Conservation (phyloP, 129 eudicot genomes). For the Lactuca sativa region DNA sequence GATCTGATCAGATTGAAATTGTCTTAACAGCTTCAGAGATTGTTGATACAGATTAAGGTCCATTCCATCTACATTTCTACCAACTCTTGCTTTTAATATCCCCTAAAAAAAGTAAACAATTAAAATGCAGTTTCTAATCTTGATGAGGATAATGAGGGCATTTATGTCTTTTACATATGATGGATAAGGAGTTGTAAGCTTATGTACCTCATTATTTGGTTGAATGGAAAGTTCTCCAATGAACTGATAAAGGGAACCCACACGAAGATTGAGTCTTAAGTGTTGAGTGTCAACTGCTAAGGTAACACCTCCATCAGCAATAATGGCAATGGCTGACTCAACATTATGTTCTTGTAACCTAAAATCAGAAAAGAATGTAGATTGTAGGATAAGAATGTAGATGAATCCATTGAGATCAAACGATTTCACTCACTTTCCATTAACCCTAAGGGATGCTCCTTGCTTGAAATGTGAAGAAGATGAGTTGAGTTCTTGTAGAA, state of each 20-base stretch:
- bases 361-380: constrained; percentile 25
- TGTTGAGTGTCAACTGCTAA: constrained; percentile 67
- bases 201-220: constrained; percentile 59
- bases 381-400: constrained; percentile 2
- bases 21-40: constrained; percentile 64
- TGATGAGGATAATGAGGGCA: background rate
- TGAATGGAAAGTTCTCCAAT: constrained; percentile 79
- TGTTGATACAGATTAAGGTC: constrained; percentile 86
- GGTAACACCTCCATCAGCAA: constrained; percentile 70
- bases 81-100: constrained; percentile 78
- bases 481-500: constrained; percentile 59
- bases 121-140: constrained; percentile 12
- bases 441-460: constrained; percentile 79
- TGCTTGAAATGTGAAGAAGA: constrained; percentile 64
- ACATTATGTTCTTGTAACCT: constrained; percentile 75
- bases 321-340: constrained; percentile 63
- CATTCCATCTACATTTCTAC: constrained; percentile 91
- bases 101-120: constrained; percentile 38
- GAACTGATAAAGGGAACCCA: constrained; percentile 80
- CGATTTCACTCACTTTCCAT: constrained; percentile 74
- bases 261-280: constrained; percentile 57
- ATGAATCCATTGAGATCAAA: constrained; percentile 1
- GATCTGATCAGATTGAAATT: constrained; percentile 73
- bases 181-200: background rate
- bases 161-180: too few relatives aligned